Conservation (phyloP, 179 eudicot genomes). For the Vitellaria paradoxa region DNA sequence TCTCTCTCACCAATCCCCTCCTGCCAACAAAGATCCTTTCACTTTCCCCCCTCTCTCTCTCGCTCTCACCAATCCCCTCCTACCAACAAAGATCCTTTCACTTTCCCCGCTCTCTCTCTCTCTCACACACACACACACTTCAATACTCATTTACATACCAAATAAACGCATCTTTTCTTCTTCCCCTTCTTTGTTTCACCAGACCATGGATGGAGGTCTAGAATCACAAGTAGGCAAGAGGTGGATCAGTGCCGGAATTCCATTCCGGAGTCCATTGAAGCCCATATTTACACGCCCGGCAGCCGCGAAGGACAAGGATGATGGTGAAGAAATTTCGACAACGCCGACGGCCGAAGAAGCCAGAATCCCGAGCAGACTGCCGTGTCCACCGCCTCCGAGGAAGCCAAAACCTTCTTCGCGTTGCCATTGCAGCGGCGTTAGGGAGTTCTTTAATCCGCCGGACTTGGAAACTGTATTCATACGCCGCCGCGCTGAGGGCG, state of each 20-base stretch:
- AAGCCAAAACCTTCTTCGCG: conserved; percentile 38
- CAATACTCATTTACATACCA: conserved; percentile 1
- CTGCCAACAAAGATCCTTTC: conserved; percentile 7
- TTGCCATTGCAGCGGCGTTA: conserved; percentile 25
- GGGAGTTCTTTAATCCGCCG: conserved; percentile 53
- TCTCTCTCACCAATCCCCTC: not conserved
- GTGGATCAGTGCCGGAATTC: conserved; percentile 50
- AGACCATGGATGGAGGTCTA: conserved; percentile 21
- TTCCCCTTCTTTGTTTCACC: not conserved
- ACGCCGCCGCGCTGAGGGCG: conserved; percentile 34
- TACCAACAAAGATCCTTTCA: conserved; percentile 3
- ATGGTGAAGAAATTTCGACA: conserved; percentile 26
- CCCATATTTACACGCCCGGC: conserved; percentile 26
- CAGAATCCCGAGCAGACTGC: conserved; percentile 37
- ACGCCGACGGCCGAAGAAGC: conserved; percentile 53
- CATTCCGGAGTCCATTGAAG: conserved; percentile 31
- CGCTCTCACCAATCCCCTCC: not conserved
- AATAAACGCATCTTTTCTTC: not conserved
- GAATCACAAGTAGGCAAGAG: conserved; percentile 29
- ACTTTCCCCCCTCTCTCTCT: not conserved
- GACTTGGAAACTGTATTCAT: conserved; percentile 55
- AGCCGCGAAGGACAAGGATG: conserved; percentile 14
- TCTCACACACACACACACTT: conserved; percentile 12
- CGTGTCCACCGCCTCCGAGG: conserved; percentile 62
- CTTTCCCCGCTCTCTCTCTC: not conserved